These are phyloP conservation scores for Geotrichum macrosporum DNA, from an alignment of 1,139 yeast genomes.

Conservation along the genomic window DNA sequence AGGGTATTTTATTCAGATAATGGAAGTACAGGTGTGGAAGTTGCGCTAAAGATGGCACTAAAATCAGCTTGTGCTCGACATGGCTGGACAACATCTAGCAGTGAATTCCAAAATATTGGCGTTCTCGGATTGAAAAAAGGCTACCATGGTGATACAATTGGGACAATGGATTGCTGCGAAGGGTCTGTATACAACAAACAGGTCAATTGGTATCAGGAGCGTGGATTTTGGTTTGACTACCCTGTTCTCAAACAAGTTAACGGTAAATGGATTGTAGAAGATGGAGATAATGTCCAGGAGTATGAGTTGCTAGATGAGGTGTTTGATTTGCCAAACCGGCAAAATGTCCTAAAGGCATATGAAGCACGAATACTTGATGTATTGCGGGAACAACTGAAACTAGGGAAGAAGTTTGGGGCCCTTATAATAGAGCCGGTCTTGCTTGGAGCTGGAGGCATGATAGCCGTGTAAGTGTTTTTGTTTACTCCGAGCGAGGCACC, in stretches of 20 bases:
- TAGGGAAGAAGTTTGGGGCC: constrained; percentile 31
- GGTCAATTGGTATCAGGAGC: constrained; percentile 31
- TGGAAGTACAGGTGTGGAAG: constrained; percentile 34
- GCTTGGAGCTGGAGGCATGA: constrained; percentile 36
- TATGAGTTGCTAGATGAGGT: constrained; percentile 24
- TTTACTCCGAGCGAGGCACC: too few species aligned
- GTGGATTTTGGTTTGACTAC: constrained; percentile 33
- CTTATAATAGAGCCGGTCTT: constrained; percentile 32
- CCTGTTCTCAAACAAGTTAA: constrained; percentile 27
- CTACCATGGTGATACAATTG: constrained; percentile 35
- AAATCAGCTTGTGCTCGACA: constrained; percentile 29
- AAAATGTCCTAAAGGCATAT: constrained; percentile 22
- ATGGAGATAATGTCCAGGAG: constrained; percentile 1
- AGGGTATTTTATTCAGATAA: constrained; percentile 34
- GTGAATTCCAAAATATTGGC: constrained; percentile 23
- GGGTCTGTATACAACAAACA: constrained; percentile 32
- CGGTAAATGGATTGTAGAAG: constrained; percentile 29
- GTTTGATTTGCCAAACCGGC: constrained; percentile 24
- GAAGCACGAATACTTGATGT: constrained; percentile 17
- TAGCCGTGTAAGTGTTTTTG: constrained; percentile 28
- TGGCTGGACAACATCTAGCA: constrained; percentile 22
- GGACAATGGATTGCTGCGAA: constrained; percentile 34
- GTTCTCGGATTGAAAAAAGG: constrained; percentile 31
- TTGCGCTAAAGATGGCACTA: constrained; percentile 34
- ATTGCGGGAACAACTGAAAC: constrained; percentile 19